Evolutionary conservation across 75 land plant genomes (phyloP), one percentile per base, ranked within the genome.

Genomic region (Selaginella tamariscina): DNA sequence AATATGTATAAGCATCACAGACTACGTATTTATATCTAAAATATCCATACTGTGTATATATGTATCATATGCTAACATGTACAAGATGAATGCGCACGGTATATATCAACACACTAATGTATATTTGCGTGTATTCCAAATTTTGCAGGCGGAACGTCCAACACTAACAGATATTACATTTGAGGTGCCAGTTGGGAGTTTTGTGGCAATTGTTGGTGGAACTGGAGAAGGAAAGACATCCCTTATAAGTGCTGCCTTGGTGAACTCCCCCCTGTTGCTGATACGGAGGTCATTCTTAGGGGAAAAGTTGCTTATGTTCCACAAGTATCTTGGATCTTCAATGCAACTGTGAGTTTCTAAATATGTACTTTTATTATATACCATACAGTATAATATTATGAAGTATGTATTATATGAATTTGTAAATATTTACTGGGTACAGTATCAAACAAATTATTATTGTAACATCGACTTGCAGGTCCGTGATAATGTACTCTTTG

Each of bases 141-240:
- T 59, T 2, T 59, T 59, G 24, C 82, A 91, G 88, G 82, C 70
- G 11, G 86, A 82, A 54, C 81, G 33, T 29, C 83, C 98, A 0
- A 94, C 98, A 65, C 74, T 94, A 31, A 84, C 85, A 29, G 77
- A 90, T 71, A 78, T 94, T 55, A 90, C 84, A 76, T 44, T 94
- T 73, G 88, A 86, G 56, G 76, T 94, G 55, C 74, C 80, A 49
- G 79, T 82, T 71, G 98, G 96, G 21, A 85, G 82, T 75, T 68
- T 94, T 28, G 88, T 94, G 57, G 98, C 96, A 1, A 39, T 94
- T 68, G 96, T 94, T 73, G 98, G 98, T 8, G 72, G 85, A 64
- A 94, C 98, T 21, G 98, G 98, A 59, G 88, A 94, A 74, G 98
- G 98, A 32, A 94, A 94, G 70, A 90, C 98, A n/a, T 94, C 98